phyloP scores from a whole-genome alignment of 1,284 basidiomycete species.

The Leccinum solheimii region DNA sequence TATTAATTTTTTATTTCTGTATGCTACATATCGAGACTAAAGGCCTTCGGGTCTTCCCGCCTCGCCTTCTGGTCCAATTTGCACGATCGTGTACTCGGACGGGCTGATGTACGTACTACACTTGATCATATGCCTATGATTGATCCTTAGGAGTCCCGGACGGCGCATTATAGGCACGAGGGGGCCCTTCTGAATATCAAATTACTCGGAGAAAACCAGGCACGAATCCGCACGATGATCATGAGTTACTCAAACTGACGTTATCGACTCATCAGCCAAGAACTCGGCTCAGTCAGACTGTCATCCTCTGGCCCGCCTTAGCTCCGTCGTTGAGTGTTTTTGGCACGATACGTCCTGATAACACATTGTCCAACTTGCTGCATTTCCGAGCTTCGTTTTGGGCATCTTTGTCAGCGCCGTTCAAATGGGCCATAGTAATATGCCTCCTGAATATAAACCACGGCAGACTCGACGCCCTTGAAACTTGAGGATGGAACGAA shows the following conservation, averaged over 20 bases:
- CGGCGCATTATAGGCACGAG: neutral
- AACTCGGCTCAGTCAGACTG: neutral
- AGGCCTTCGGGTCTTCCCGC: too few species aligned
- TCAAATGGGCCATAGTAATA: neutral
- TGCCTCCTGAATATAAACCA: neutral
- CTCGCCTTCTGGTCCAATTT: too few species aligned
- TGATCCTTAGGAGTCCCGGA: neutral
- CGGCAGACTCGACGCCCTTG: neutral
- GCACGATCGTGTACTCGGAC: too few species aligned
- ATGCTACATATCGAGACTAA: too few species aligned
- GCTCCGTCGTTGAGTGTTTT: neutral
- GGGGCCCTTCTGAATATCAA: neutral
- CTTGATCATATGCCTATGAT: neutral
- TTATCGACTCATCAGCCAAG: neutral
- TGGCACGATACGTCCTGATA: neutral
- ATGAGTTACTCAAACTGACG: neutral
- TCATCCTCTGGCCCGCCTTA: neutral
- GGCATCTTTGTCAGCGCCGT: neutral
- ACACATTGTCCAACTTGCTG: neutral
- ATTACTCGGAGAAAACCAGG: neutral
- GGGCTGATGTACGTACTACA: neutral
- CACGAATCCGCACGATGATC: too few species aligned
- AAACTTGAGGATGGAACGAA: too few species aligned
- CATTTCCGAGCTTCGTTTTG: neutral
- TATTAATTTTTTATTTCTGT: too few species aligned